Conservation (phyloP, 805 yeast genomes). For the Yarrowia deformans region DNA sequence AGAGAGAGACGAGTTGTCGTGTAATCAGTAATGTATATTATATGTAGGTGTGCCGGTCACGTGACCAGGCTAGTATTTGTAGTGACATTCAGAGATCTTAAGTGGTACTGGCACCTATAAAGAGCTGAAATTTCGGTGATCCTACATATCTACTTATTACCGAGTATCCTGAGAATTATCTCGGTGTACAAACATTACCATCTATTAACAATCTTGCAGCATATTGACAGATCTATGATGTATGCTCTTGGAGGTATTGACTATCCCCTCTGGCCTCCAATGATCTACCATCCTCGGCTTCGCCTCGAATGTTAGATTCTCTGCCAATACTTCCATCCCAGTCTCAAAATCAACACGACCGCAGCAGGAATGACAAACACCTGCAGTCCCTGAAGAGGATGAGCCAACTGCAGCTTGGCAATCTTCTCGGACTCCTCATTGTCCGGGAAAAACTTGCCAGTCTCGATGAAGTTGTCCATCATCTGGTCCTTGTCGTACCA, state of each 20-base stretch:
- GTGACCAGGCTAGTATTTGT: too few species aligned
- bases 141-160: too few species aligned
- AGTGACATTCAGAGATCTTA: too few species aligned
- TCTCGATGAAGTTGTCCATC: constrained; percentile 54
- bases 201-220: too few species aligned
- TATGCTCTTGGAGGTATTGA: too few species aligned
- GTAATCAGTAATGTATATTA: constrained; percentile 23
- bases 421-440: constrained; percentile 32
- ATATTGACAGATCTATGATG: too few species aligned
- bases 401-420: constrained; percentile 17
- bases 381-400: constrained; percentile 21
- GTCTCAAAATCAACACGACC: constrained; percentile 1
- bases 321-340: constrained; percentile 30
- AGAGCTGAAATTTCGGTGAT: too few species aligned
- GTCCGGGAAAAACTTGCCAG: constrained; percentile 35
- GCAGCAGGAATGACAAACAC: constrained; percentile 37
- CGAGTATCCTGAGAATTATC: too few species aligned
- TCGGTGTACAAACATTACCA: too few species aligned
- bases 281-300: background rate
- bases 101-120: too few species aligned
- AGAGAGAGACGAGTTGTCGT: background rate
- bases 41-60: background rate
- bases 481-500: constrained; percentile 84
- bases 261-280: too few species aligned
- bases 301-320: background rate